Conservation (phyloP, 2,329 filamentous ascomycete species). For the Cryphonectria japonica region DNA sequence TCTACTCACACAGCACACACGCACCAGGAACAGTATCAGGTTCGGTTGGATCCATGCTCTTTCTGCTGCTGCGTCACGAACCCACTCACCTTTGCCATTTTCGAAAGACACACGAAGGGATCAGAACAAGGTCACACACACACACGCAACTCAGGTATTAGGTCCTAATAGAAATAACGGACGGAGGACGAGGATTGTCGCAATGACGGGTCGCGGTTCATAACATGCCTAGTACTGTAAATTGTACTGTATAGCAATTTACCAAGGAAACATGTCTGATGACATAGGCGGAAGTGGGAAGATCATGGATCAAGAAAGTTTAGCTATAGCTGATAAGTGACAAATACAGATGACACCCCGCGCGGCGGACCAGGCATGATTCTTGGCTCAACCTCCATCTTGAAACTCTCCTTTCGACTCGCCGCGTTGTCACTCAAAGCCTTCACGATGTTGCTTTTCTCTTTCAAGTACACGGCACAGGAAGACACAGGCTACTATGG, state of each 20-base stretch:
- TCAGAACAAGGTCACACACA: background rate
- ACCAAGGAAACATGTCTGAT: background rate
- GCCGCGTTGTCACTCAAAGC: background rate
- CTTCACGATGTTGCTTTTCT: too few relatives aligned
- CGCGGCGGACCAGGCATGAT: background rate
- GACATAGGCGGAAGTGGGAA: background rate
- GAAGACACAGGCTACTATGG: too few relatives aligned
- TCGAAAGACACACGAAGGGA: background rate
- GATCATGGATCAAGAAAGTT: background rate
- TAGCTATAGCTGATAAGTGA: conserved; percentile 8
- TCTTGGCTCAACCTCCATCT: background rate
- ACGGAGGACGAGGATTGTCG: background rate
- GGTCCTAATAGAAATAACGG: background rate
- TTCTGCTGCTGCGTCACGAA: background rate
- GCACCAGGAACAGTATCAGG: background rate
- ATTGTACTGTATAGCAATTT: background rate
- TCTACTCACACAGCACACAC: background rate
- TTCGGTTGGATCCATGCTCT: background rate
- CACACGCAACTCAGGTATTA: background rate
- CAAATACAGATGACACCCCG: conserved; percentile 4
- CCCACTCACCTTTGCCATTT: background rate
- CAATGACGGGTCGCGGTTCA: background rate
- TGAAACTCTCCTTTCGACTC: background rate
- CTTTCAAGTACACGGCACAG: too few relatives aligned
- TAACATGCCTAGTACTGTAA: background rate